Conservation (phyloP, 441 rosid species). For the Adansonia grandidieri region DNA sequence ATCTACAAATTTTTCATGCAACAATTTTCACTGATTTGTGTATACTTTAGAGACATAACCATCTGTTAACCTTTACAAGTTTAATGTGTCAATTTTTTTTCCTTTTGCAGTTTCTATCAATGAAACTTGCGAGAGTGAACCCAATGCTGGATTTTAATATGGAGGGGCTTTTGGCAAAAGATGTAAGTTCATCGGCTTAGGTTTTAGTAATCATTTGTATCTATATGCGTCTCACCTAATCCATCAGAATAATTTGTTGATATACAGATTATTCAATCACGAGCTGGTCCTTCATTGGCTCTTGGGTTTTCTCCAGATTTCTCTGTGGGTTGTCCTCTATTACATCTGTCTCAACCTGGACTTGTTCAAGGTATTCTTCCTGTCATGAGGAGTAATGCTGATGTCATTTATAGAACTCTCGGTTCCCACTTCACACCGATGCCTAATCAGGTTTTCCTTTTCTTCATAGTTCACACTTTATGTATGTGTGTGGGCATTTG, state of each 20-base stretch:
- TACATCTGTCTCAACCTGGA: slow-evolving; percentile 61
- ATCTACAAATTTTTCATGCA: background rate
- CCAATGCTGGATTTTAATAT: slow-evolving; percentile 67
- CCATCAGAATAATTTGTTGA: background rate
- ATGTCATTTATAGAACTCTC: slow-evolving; percentile 54
- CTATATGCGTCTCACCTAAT: slow-evolving; percentile 12
- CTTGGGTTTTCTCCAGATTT: slow-evolving; percentile 60
- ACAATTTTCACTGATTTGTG: background rate
- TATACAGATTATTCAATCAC: slow-evolving; percentile 64
- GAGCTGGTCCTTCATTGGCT: slow-evolving; percentile 70
- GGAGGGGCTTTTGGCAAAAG: slow-evolving; percentile 68
- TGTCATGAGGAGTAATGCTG: slow-evolving; percentile 56
- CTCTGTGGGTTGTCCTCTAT: slow-evolving; percentile 67
- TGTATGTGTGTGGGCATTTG: background rate
- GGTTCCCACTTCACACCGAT: slow-evolving; percentile 59
- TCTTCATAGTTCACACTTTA: background rate
- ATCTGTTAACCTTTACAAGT: background rate
- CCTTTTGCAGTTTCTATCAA: slow-evolving; percentile 51
- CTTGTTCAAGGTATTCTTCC: slow-evolving; percentile 60
- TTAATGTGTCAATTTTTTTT: slow-evolving; percentile 18
- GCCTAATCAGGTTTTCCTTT: slow-evolving; percentile 58
- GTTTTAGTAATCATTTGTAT: background rate
- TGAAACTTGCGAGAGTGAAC: slow-evolving; percentile 79
- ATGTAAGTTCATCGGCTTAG: slow-evolving; percentile 47
- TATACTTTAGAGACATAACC: background rate